A percentile compares a stretch with the other conserved stretches of the same genome.
Evolutionary conservation across 768 basidiomycete genomes (phyloP).

Genomic region (Goffeauzyma gilvescens): DNA sequence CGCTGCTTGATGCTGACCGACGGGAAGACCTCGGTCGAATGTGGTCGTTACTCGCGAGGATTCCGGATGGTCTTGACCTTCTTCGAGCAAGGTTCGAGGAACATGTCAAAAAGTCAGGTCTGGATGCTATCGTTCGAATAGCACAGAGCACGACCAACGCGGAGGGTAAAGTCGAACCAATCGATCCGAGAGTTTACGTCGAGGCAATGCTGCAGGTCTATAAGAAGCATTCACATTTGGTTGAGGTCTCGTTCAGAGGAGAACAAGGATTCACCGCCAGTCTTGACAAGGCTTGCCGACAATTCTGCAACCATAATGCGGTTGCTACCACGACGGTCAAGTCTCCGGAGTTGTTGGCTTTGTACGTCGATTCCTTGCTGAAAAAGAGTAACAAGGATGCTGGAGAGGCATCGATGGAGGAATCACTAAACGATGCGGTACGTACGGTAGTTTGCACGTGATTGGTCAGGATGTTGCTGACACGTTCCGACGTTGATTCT

Average conservation of each 20-base stretch:
- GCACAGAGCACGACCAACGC: slow-evolving; percentile 33
- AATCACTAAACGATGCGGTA: slow-evolving; percentile 75
- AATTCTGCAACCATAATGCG: slow-evolving; percentile 83
- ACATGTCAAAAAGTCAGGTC: slow-evolving; percentile 79
- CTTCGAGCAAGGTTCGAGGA: slow-evolving; percentile 80
- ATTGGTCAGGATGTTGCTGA: neutral
- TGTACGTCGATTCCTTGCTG: slow-evolving; percentile 71
- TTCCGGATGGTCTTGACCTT: slow-evolving; percentile 75
- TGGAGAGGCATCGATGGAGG: slow-evolving; percentile 62
- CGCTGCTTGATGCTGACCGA: slow-evolving; percentile 59
- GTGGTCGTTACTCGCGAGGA: slow-evolving; percentile 79
- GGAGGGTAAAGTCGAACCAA: slow-evolving; percentile 41
- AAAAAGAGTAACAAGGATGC: slow-evolving; percentile 89
- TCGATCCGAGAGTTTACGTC: slow-evolving; percentile 84
- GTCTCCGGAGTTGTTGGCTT: slow-evolving; percentile 80
- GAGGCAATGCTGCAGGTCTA: slow-evolving; percentile 82
- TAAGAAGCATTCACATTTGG: slow-evolving; percentile 73
- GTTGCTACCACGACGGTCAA: slow-evolving; percentile 55
- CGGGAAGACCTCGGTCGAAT: slow-evolving; percentile 87
- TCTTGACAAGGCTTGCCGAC: slow-evolving; percentile 75
- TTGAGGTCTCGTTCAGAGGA: slow-evolving; percentile 69
- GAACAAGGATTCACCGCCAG: slow-evolving; percentile 86
- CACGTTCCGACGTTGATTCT: neutral
- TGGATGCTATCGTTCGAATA: slow-evolving; percentile 60
- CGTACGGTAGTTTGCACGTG: slow-evolving; percentile 31